phyloP scores from a whole-genome alignment of 2,329 filamentous ascomycete genomes.

The Pezicula neosporulosa region DNA sequence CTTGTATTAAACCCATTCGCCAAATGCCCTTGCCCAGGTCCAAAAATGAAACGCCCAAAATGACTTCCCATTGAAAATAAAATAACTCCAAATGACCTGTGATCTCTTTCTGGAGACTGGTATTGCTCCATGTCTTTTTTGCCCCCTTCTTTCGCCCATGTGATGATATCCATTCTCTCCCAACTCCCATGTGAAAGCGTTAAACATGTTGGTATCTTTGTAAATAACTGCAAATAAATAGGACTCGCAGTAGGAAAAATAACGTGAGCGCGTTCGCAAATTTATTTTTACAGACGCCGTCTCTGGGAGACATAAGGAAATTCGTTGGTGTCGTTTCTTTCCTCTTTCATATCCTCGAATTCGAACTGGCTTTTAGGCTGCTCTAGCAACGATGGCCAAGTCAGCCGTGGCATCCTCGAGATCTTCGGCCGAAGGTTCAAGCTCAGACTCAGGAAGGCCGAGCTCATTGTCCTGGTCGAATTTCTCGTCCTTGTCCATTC shows the following conservation, averaged over 20 bases:
- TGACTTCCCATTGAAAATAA: too few relatives aligned
- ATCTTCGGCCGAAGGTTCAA: conserved; percentile 18
- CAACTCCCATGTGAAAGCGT: too few relatives aligned
- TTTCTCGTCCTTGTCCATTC: conserved; percentile 28
- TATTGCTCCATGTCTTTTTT: too few relatives aligned
- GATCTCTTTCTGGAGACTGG: too few relatives aligned
- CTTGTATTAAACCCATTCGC: too few relatives aligned
- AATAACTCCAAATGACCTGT: too few relatives aligned
- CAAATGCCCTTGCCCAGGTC: too few relatives aligned
- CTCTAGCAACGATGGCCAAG: not conserved
- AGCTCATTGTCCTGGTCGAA: conserved; percentile 22
- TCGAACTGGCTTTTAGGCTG: not conserved
- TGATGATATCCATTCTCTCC: too few relatives aligned
- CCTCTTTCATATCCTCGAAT: not conserved
- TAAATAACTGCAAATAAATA: not conserved
- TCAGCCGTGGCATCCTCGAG: not conserved
- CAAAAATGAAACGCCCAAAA: too few relatives aligned
- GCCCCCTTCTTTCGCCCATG: too few relatives aligned
- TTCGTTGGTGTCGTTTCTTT: not conserved
- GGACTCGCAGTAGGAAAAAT: not conserved
- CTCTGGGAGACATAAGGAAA: not conserved
- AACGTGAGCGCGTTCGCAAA: not conserved
- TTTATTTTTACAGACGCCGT: not conserved
- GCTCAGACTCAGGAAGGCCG: conserved; percentile 19
- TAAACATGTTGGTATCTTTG: too few relatives aligned